Evolutionary conservation across 345 rosid genomes (phyloP), one percentile per base, ranked within the genome.

Genomic region (Acer yangbiense): DNA sequence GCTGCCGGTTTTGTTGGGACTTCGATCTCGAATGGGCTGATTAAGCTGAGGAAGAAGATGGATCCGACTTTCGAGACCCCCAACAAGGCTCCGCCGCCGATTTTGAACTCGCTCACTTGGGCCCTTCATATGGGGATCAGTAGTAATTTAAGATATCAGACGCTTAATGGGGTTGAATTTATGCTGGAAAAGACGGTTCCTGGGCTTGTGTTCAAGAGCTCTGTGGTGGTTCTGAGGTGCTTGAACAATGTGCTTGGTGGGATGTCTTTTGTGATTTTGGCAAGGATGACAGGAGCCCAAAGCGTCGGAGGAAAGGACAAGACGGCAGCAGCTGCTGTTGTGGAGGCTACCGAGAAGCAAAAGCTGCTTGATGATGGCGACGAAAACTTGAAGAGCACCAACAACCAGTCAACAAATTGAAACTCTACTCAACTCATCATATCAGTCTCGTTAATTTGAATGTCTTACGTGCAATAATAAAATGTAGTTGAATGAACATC

Each of bases 1-100:
- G 97, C 94, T 6, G 98, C 98, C 0, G 99, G 99, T 21, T 93
- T 97, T 7, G 98, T 89, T 0, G 98, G 99, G 7, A 96, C 99
- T 0, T 92, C 91, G 0, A 60, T 96, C 16, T 94, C 99, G 0
- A 94, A 94, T 25, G 97, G 98, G 57, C 81, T 94, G 88, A 89
- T 97, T 70, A 82, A 82, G 75, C 21, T 88, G 87, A 94, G 98
- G 93, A 97, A 97, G 91, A 97, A 89, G 86, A 91, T 97, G 97
- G 98, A 97, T 32, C 99, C 99, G 0, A 71, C 7, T 43, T 97
- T 94, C 20, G 95, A 92, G 79, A 89, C 99, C 0, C 98, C 97
- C 0, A 97, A 97, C 83, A 97, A 93, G 79, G 71, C 99, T 1
- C 99, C 99, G 0, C 98, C 98, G 0, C 93, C 98, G 1, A 17